Base-by-base conservation (phyloP, 2,329 filamentous ascomycete genomes). In the Fusarium sp. region DNA sequence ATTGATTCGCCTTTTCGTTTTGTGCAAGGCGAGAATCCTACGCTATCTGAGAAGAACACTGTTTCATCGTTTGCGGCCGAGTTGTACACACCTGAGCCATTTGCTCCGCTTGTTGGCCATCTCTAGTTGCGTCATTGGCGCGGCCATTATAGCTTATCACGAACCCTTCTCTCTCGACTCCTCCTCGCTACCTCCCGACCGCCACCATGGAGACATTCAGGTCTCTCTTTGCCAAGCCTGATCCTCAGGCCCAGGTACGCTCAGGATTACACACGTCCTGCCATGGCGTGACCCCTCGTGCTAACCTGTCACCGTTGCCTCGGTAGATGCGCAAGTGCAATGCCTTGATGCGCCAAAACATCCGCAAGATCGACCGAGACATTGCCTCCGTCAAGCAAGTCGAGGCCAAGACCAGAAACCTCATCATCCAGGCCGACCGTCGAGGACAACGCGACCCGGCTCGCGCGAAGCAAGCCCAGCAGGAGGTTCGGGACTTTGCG, bases 311-410 rank as follows among this genome's bases (percentile, higher is more conserved):
- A 73, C 24, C 7, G 45, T n/a, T 37, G 35, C 63, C 59, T 40
- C 67, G 24, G 31, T 78, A 99, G 96, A 93, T 96, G 85, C 92
- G 95, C 73, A 98, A 98, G 92, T 98, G 96, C 85, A 98, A 98
- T 83, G 87, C 91, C 71, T 90, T 98, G 71, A 93, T 99, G 79
- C 94, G 96, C 70, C 87, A 91, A 81, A 98, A 98, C 84, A 93
- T 94, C 72, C 95, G 96, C 80, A 96, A 97, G 81, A 90, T 99
- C 78, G 96, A 99, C 83, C 95, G 96, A 81, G 95, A 98, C 84
- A 96, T 99, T 81, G 85, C 88, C 63, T 88, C 91, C 74, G 90
- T 96, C 75, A 95, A 94, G 83, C 86, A 90, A 66, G 92, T 94
- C 75, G 96, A 99, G 82, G 85, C 85, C 80, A 97, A 96, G 84